Conservation (phyloP, 2,329 filamentous ascomycete genomes). For the Xylariales sp. region DNA sequence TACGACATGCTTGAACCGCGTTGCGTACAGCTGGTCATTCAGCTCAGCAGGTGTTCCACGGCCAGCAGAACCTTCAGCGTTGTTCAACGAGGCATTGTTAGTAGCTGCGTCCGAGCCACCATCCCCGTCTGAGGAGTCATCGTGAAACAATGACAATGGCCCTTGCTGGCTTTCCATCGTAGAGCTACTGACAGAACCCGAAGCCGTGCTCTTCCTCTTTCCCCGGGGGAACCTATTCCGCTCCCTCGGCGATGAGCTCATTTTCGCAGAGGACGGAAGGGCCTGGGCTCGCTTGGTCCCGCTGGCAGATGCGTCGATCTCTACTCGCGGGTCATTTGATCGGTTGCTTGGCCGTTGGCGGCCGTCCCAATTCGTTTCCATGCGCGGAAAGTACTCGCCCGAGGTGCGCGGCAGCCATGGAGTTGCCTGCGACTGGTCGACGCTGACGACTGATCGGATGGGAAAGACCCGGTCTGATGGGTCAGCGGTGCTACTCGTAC, state of each 20-base stretch:
- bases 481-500: constrained; percentile 27
- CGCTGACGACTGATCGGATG: constrained; percentile 73
- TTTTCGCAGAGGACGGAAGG: constrained; percentile 9
- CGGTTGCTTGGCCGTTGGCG: constrained; percentile 27
- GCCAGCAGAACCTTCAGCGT: constrained; percentile 9
- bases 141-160: constrained; percentile 18
- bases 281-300: constrained; percentile 15
- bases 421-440: constrained; percentile 47
- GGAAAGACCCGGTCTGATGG: constrained; percentile 65
- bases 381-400: constrained; percentile 32
- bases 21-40: constrained; percentile 53
- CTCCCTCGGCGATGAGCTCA: constrained; percentile 1
- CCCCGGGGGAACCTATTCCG: too few species aligned
- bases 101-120: constrained; percentile 15
- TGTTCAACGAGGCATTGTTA: constrained; percentile 10
- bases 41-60: constrained; percentile 13
- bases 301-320: constrained; percentile 20
- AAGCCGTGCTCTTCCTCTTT: constrained; percentile 13
- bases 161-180: constrained; percentile 8
- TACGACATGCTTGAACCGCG: constrained; percentile 72
- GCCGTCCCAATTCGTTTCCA: constrained; percentile 24
- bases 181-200: constrained; percentile 13
- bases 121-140: constrained; percentile 18
- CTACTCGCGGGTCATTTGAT: constrained; percentile 24
- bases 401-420: constrained; percentile 28